phyloP scores from a whole-genome alignment of 2,329 filamentous ascomycete species.

The Colletotrichum incanum region DNA sequence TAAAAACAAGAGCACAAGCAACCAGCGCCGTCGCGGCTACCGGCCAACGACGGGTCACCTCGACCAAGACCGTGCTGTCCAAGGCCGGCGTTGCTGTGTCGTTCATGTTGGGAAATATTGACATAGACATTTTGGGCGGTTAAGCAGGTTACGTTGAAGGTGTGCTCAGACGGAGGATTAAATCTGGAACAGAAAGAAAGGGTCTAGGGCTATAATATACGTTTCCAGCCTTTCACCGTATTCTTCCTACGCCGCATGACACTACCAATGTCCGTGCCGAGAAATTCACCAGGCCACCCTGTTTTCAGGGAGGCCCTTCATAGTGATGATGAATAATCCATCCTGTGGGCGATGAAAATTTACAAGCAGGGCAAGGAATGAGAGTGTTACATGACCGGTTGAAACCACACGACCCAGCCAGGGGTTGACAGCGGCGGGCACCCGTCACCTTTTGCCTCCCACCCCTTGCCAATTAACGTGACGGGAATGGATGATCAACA shows the following conservation, averaged over 20 bases:
- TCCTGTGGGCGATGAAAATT: not conserved
- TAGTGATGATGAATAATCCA: slow-evolving; percentile 12
- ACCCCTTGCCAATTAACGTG: slow-evolving; percentile 17
- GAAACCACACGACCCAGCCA: slow-evolving; percentile 19
- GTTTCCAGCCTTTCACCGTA: not conserved
- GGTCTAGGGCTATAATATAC: slow-evolving; percentile 24
- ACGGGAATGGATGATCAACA: not conserved
- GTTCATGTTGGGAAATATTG: slow-evolving; percentile 25
- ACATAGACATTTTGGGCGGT: slow-evolving; percentile 19
- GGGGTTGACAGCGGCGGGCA: not conserved
- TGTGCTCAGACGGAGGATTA: not conserved
- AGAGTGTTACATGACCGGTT: slow-evolving; percentile 13
- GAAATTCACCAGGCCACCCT: slow-evolving; percentile 5
- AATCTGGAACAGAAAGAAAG: not conserved
- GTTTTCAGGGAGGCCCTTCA: slow-evolving; percentile 18
- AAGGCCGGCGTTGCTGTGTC: slow-evolving; percentile 8
- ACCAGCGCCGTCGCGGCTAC: slow-evolving; percentile 14
- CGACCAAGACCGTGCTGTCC: slow-evolving; percentile 21
- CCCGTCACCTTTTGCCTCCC: not conserved
- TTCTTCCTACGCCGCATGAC: slow-evolving; percentile 9
- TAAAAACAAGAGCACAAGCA: slow-evolving; percentile 8
- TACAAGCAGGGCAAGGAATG: slow-evolving; percentile 2
- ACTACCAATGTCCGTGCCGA: not conserved
- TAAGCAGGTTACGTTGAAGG: not conserved
- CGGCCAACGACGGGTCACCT: slow-evolving; percentile 23